These are phyloP conservation scores for Aspergillus panamensis DNA, from an alignment of 495 filamentous ascomycete genomes.

Conservation along the genomic window DNA sequence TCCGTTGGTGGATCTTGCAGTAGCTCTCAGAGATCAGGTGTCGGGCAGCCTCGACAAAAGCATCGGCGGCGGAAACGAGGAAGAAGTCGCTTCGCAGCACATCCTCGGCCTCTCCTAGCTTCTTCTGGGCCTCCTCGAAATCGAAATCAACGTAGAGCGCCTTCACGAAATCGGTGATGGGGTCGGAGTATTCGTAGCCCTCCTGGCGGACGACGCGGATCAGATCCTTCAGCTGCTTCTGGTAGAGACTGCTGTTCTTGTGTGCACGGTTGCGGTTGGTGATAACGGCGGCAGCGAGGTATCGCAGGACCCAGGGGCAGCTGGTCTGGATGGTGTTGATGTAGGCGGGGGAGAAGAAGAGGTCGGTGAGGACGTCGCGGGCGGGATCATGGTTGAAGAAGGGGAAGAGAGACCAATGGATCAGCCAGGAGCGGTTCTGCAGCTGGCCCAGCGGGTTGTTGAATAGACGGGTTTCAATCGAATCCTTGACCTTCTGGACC, in stretches of 20 bases:
- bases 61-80: slow-evolving; percentile 76
- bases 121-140: slow-evolving; percentile 95
- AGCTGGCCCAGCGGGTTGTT: slow-evolving; percentile 94
- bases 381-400: slow-evolving; percentile 97
- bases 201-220: slow-evolving; percentile 94
- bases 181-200: slow-evolving; percentile 94
- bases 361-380: slow-evolving; percentile 83
- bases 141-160: slow-evolving; percentile 97
- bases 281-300: slow-evolving; percentile 92
- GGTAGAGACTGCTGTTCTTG: slow-evolving; percentile 77
- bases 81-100: slow-evolving; percentile 94
- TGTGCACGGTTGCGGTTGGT: slow-evolving; percentile 82
- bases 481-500: slow-evolving; percentile 87
- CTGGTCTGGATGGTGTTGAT: slow-evolving; percentile 99
- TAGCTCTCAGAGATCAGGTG: slow-evolving; percentile 97
- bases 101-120: slow-evolving; percentile 85
- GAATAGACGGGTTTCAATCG: slow-evolving; percentile 86
- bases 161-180: slow-evolving; percentile 92
- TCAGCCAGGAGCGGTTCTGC: slow-evolving; percentile 89
- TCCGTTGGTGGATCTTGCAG: slow-evolving; percentile 99
- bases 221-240: slow-evolving; percentile 97
- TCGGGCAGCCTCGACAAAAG: slow-evolving; percentile 89
- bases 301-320: slow-evolving; percentile 95
- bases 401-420: slow-evolving; percentile 98
- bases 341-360: slow-evolving; percentile 92